Conservation (phyloP, 176 grass and related monocot genomes). For the Hyparrhenia diplandra region DNA sequence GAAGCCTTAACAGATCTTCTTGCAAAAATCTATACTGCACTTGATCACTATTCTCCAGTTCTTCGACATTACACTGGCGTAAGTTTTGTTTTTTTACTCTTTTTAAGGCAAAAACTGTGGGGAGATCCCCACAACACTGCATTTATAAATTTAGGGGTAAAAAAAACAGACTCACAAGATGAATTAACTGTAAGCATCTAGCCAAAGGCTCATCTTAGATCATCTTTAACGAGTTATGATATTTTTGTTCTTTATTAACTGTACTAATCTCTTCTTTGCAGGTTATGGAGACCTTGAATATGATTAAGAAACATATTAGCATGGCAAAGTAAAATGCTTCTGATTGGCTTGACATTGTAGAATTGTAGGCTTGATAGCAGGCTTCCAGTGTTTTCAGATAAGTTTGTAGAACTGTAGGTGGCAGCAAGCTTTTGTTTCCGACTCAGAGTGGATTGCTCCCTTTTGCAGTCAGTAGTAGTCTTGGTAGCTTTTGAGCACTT, state of each 20-base stretch:
- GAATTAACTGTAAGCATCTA: too few relatives aligned
- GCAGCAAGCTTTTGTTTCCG: constrained; percentile 13
- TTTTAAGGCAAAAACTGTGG: not conserved
- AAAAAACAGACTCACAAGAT: too few relatives aligned
- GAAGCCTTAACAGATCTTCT: constrained; percentile 60
- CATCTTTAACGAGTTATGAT: too few relatives aligned
- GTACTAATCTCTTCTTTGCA: not conserved
- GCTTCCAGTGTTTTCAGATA: not conserved
- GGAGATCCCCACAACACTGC: too few relatives aligned
- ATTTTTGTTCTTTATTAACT: not conserved
- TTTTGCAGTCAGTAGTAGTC: constrained; percentile 11
- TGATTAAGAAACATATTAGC: constrained; percentile 61
- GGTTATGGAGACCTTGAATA: constrained; percentile 60
- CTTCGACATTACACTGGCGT: constrained; percentile 65
- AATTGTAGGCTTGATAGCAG: not conserved
- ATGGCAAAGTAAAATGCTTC: constrained; percentile 29
- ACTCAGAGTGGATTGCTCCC: constrained; percentile 34
- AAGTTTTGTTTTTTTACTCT: constrained; percentile 16
- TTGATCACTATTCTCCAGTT: constrained; percentile 74
- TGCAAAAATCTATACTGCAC: constrained; percentile 62
- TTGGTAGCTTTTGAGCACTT: constrained; percentile 24
- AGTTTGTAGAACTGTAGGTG: not conserved
- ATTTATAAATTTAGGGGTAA: too few relatives aligned
- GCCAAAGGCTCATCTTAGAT: too few relatives aligned
- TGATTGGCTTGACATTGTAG: not conserved